Conservation (phyloP, 345 rosid genomes). For the Excoecaria agallocha region DNA sequence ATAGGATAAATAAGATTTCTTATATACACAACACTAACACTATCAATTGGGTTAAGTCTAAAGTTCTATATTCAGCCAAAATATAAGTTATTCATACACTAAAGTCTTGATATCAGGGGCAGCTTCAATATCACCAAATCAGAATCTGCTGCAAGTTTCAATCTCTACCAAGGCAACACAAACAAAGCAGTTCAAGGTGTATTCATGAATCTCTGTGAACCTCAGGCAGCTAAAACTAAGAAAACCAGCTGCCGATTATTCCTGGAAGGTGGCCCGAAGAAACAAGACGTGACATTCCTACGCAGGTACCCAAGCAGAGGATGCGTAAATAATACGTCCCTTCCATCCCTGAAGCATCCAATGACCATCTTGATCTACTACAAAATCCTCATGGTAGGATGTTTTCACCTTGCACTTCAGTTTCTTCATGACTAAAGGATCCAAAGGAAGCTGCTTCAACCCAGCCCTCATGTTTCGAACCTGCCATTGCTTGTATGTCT, state of each 20-base stretch:
- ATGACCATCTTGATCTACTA: slow-evolving; percentile 28
- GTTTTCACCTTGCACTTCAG: slow-evolving; percentile 13
- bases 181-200: neutral
- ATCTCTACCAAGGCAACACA: neutral
- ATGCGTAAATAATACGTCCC: slow-evolving; percentile 26
- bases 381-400: slow-evolving; percentile 33
- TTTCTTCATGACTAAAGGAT: slow-evolving; percentile 9
- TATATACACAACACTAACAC: neutral
- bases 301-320: slow-evolving; percentile 31
- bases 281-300: slow-evolving; percentile 1
- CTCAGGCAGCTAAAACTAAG: neutral
- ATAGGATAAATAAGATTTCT: slow-evolving; percentile 1
- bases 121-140: neutral
- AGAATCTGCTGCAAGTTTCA: neutral
- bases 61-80: neutral
- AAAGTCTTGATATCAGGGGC: neutral
- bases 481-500: slow-evolving; percentile 41
- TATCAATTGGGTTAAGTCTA: neutral
- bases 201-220: neutral
- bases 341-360: slow-evolving; percentile 42
- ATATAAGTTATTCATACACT: neutral
- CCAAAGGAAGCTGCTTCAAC: slow-evolving; percentile 28
- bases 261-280: neutral
- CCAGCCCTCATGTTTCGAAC: slow-evolving; percentile 32
- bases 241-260: neutral